Conservation (phyloP, 1,139 yeast species). For the Candida smagusa region DNA sequence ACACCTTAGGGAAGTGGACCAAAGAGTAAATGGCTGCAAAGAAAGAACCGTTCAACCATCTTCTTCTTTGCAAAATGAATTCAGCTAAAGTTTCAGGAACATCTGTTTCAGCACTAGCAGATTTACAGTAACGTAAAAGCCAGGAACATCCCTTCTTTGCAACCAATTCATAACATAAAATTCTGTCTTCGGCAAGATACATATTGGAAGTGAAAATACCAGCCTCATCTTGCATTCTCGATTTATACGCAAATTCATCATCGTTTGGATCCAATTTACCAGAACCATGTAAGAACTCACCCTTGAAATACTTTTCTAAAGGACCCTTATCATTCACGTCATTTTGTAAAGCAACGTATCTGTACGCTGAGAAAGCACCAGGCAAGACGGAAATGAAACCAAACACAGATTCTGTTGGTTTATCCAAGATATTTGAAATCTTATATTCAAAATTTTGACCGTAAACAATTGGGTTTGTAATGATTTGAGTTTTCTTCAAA, state of each 20-base stretch:
- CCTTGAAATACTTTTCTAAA: conserved; percentile 47
- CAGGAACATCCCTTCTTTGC: conserved; percentile 44
- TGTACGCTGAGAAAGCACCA: conserved; percentile 46
- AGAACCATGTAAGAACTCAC: conserved; percentile 45
- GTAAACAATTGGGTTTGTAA: conserved; percentile 45
- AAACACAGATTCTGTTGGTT: conserved; percentile 46
- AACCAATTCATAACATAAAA: conserved; percentile 47
- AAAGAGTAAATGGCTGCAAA: conserved; percentile 48
- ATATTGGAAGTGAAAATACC: conserved; percentile 50
- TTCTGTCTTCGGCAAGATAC: conserved; percentile 52
- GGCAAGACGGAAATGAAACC: conserved; percentile 48
- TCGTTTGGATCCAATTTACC: conserved; percentile 47
- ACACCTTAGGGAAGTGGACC: conserved; percentile 43
- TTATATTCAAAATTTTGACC: conserved; percentile 50
- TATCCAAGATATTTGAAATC: conserved; percentile 44
- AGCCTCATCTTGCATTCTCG: conserved; percentile 42
- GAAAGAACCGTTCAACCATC: conserved; percentile 52
- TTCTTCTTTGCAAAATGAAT: conserved; percentile 46
- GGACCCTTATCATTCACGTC: conserved; percentile 46
- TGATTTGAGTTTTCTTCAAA: conserved; percentile 35
- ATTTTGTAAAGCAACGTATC: conserved; percentile 40
- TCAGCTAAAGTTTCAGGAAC: conserved; percentile 48
- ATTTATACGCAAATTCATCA: conserved; percentile 42
- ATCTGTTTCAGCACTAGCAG: conserved; percentile 49
- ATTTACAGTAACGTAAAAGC: conserved; percentile 45